These are phyloP conservation scores for Parmales sp. DNA, from an alignment of 108 stramenopile species.

Conservation along the genomic window DNA sequence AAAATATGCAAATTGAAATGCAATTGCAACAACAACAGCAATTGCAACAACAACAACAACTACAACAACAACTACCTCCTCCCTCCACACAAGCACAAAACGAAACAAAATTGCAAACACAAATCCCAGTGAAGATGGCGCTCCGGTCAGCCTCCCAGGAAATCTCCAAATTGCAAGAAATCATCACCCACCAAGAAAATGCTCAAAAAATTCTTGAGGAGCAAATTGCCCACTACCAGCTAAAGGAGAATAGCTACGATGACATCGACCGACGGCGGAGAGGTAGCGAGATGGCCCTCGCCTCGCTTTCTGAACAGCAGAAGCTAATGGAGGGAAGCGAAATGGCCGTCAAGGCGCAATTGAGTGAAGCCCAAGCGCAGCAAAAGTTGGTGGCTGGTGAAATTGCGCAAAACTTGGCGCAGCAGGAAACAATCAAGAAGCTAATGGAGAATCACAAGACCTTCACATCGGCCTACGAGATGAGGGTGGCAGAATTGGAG, in stretches of 20 bases:
- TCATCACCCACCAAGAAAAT: not conserved
- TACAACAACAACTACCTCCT: too few relatives aligned
- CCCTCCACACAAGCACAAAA: too few relatives aligned
- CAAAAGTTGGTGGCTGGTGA: not conserved
- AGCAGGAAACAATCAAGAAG: conserved; percentile 7
- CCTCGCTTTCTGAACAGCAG: not conserved
- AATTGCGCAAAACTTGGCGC: not conserved
- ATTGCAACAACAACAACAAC: too few relatives aligned
- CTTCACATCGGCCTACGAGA: conserved; percentile 9
- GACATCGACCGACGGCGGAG: not conserved
- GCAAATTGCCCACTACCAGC: not conserved
- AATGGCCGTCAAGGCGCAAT: conserved; percentile 1
- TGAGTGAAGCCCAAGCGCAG: not conserved
- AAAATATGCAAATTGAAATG: too few relatives aligned
- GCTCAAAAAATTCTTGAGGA: not conserved
- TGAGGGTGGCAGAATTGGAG: conserved; percentile 9
- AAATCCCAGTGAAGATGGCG: too few relatives aligned
- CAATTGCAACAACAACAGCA: too few relatives aligned
- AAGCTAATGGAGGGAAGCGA: conserved; percentile 5
- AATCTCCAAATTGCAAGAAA: not conserved
- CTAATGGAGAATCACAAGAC: conserved; percentile 9
- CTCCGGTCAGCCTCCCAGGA: not conserved
- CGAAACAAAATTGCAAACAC: too few relatives aligned
- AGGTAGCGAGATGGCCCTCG: conserved; percentile 4
- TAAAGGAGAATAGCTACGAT: not conserved